These are phyloP conservation scores for Solanum stenotomum DNA, from an alignment of 257 asterid species.

Conservation along the genomic window DNA sequence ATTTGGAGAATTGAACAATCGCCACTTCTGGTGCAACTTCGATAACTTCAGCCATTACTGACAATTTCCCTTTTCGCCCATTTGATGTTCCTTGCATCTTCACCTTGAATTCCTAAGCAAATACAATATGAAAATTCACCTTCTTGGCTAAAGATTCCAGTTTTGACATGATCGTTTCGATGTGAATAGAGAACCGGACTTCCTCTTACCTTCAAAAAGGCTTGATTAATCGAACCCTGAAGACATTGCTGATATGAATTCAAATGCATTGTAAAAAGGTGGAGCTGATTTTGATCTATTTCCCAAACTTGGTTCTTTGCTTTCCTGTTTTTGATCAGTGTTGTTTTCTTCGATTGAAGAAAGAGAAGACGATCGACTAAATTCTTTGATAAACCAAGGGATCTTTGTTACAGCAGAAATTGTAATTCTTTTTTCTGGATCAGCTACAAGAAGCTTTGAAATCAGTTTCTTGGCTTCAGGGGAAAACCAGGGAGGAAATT, in stretches of 20 bases:
- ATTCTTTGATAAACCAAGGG: constrained; percentile 55
- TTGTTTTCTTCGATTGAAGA: constrained; percentile 20
- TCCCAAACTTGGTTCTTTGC: constrained; percentile 1
- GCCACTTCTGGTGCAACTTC: constrained; percentile 86
- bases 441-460: constrained; percentile 49
- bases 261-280: constrained; percentile 66
- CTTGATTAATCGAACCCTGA: constrained; percentile 71
- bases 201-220: constrained; percentile 34
- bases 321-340: not conserved
- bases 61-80: constrained; percentile 61
- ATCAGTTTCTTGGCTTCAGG: constrained; percentile 40
- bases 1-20: constrained; percentile 67
- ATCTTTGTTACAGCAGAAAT: constrained; percentile 39
- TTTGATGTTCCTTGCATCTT: constrained; percentile 53
- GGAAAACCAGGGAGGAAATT: constrained; percentile 66
- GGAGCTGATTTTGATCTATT: constrained; percentile 43
- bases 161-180: constrained; percentile 40
- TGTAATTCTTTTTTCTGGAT: constrained; percentile 51
- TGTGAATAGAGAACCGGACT: constrained; percentile 57
- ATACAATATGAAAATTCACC: constrained; percentile 26
- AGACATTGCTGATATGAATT: constrained; percentile 74
- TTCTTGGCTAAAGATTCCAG: constrained; percentile 54
- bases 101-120: constrained; percentile 45
- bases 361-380: constrained; percentile 24
- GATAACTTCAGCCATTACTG: constrained; percentile 55